Evolutionary conservation across 1,284 basidiomycete species (phyloP), one percentile per base, ranked within the genome.

Genomic region (Chiua sp.): DNA sequence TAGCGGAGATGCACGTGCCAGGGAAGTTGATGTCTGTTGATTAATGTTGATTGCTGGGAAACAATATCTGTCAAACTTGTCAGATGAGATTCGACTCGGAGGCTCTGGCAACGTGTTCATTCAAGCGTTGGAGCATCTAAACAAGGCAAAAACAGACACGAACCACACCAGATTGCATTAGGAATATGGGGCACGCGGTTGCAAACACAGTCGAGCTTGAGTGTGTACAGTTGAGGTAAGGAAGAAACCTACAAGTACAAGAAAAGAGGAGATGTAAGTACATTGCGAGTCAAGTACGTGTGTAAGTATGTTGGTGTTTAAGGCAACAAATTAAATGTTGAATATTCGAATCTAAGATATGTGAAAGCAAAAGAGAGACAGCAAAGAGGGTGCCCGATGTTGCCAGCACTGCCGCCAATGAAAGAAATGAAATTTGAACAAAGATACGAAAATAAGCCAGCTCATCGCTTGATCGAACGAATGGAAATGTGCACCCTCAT

Each of bases 161-260:
- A 42, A 20, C 18, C n/a, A 20, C 18, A 42, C n/a, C 39, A n/a
- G 37, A 37, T 61, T 33, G 59, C 26, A 56, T 59, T 65, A 51
- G n/a, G 47, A 44, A 37, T 37, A 12, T 37, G 35, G 35, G 35
- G 16, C 35, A 37, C 35, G 35, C 35, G 35, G 35, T 15, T 37
- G 35, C 16, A 37, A 12, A 12, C 7, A 4, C 10, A 13, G 7
- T 13, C 35, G 12, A 37, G 35, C 35, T 37, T 7, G 3, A 12
- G 6, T 37, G 16, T 15, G n/a, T n/a, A n/a, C n/a, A n/a, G n/a
- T n/a, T n/a, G n/a, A n/a, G n/a, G n/a, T n/a, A n/a, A n/a, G n/a
- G n/a, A n/a, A n/a, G n/a, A n/a, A 37, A 42, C 16, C 18, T 42
- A 42, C 39, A 42, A 42, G 18, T n/a, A 42, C 39, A 42, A 42